Percentiles rank a stretch among this genome's conserved stretches.
phyloP scores from a whole-genome alignment of 306 rosid species.

The Albizia julibrissin region DNA sequence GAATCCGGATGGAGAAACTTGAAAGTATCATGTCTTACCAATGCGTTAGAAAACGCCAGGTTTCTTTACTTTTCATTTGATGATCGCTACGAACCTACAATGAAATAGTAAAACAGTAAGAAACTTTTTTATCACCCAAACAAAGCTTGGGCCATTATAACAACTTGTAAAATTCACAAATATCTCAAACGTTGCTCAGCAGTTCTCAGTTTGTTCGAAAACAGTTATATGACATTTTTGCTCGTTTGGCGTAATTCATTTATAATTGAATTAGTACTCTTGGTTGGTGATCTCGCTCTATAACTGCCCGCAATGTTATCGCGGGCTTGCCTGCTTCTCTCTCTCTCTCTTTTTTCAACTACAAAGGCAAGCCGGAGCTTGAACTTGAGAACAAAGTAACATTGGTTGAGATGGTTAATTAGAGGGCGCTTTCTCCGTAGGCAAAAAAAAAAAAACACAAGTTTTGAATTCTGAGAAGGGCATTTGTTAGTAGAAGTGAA shows the following conservation, averaged over 20 bases:
- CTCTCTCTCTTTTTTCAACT: accelerated
- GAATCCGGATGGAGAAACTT: too few species aligned
- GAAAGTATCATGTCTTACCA: too few species aligned
- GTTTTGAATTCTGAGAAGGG: too few species aligned
- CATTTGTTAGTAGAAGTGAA: too few species aligned
- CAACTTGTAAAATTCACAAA: neutral
- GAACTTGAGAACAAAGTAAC: too few species aligned
- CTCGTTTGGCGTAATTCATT: too few species aligned
- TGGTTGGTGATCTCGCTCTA: neutral
- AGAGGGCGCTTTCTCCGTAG: too few species aligned
- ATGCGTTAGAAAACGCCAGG: too few species aligned
- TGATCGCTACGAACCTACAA: neutral
- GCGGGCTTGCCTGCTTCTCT: too few species aligned
- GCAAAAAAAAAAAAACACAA: too few species aligned
- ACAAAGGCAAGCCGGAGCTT: too few species aligned
- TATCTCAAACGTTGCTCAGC: neutral
- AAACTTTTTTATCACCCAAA: neutral
- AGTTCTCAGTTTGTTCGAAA: neutral
- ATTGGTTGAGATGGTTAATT: too few species aligned
- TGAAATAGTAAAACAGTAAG: neutral
- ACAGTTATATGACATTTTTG: neutral
- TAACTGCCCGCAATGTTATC: neutral
- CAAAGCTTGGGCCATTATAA: neutral
- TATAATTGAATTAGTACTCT: neutral
- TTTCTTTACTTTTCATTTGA: neutral